Evolutionary conservation across 2,329 filamentous ascomycete species (phyloP).

Genomic region (Juglanconis sp.): DNA sequence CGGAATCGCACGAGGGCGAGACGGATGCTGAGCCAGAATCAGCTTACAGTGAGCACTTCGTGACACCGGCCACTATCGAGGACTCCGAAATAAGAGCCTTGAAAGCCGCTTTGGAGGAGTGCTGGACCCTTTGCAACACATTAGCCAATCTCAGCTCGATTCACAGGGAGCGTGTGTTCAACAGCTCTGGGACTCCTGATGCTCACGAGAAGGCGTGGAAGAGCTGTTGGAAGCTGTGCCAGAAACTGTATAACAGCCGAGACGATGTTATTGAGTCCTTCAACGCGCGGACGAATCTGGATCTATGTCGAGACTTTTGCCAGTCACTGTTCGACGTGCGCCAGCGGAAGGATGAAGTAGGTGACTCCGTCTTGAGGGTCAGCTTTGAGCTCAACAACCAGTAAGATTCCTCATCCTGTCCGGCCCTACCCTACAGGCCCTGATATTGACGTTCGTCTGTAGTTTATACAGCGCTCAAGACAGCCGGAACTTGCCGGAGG

Average conservation of each 20-base stretch:
- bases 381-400: constrained; percentile 96
- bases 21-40: constrained; percentile 51
- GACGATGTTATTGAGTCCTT: constrained; percentile 66
- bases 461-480: constrained; percentile 89
- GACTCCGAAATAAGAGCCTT: constrained; percentile 65
- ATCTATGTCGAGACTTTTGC: constrained; percentile 88
- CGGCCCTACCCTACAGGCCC: not conserved
- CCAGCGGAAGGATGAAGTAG: constrained; percentile 70
- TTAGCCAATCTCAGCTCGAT: constrained; percentile 80
- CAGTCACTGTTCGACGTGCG: constrained; percentile 87
- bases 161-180: constrained; percentile 76
- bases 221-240: constrained; percentile 89
- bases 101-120: constrained; percentile 77
- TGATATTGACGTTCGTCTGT: constrained; percentile 23
- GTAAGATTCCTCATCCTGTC: constrained; percentile 36
- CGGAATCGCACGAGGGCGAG: constrained; percentile 45
- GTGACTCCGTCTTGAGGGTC: constrained; percentile 84
- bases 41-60: constrained; percentile 47
- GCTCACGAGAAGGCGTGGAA: constrained; percentile 88
- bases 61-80: constrained; percentile 36
- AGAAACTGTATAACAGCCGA: constrained; percentile 79
- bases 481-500: constrained; percentile 70
- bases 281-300: constrained; percentile 71
- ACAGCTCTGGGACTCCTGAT: constrained; percentile 68
- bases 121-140: constrained; percentile 92